A percentile compares a stretch with the other conserved stretches of the same genome.
phyloP scores from a whole-genome alignment of 371 early-diverging fungal genomes.

The Blakeslea trispora region DNA sequence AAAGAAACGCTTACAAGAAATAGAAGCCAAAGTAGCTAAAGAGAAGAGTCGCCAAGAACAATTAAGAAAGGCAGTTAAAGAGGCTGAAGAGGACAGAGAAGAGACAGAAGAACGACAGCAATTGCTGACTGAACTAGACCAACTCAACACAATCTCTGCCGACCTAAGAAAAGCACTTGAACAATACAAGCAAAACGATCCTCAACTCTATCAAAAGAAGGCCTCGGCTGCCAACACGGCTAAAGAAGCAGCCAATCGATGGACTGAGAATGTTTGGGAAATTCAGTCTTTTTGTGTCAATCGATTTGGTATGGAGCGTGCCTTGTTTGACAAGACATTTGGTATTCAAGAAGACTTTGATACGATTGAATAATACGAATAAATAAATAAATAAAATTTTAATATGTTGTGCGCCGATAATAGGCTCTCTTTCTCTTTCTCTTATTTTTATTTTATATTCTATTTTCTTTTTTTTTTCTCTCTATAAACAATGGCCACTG shows the following conservation, averaged over 20 bases:
- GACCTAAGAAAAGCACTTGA: constrained; percentile 59
- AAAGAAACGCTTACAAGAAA: constrained; percentile 1
- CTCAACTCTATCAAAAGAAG: constrained; percentile 67
- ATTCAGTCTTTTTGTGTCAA: constrained; percentile 82
- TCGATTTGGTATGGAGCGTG: constrained; percentile 73
- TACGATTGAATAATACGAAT: constrained; percentile 12
- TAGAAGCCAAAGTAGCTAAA: background rate
- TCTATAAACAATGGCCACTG: constrained; percentile 39
- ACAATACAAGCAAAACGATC: constrained; percentile 78
- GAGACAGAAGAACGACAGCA: constrained; percentile 37
- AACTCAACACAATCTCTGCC: constrained; percentile 43
- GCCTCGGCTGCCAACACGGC: constrained; percentile 61
- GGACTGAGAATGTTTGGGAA: constrained; percentile 94
- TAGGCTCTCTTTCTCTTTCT: no score
- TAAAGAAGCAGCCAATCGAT: constrained; percentile 82
- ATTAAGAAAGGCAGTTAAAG: constrained; percentile 34
- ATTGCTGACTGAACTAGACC: constrained; percentile 43
- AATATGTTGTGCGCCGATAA: no score
- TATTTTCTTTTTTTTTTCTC: no score
- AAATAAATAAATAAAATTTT: no score
- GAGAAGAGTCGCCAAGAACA: background rate
- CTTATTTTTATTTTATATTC: no score
- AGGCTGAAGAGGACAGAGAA: constrained; percentile 39
- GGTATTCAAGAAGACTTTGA: constrained; percentile 84
- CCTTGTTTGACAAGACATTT: constrained; percentile 77